phyloP scores from a whole-genome alignment of 768 basidiomycete genomes.

The Leccinum aurantiacum region DNA sequence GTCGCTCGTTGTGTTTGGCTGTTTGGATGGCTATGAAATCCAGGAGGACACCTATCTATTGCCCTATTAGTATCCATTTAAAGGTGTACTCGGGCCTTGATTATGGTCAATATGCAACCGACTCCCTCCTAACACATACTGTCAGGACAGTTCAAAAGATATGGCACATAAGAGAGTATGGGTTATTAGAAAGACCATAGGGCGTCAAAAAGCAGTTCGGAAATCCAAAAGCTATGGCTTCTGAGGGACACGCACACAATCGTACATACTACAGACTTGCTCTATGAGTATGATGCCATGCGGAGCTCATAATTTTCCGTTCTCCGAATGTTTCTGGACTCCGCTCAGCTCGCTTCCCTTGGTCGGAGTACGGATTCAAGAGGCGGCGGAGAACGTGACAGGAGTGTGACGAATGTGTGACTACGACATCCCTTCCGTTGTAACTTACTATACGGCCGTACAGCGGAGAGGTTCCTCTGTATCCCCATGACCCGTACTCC shows the following conservation, averaged over 20 bases:
- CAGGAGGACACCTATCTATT: not conserved
- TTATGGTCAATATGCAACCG: not conserved
- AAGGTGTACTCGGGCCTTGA: not conserved
- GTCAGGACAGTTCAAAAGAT: no score
- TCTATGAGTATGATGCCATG: not conserved
- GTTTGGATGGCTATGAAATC: not conserved
- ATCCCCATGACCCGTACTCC: constrained; percentile 19
- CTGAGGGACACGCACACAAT: no score
- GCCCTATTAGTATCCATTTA: not conserved
- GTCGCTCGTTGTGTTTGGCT: constrained; percentile 1
- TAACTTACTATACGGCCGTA: not conserved
- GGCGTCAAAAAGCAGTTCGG: no score
- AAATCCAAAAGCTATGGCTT: no score
- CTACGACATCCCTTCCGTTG: not conserved
- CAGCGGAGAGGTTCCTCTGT: not conserved
- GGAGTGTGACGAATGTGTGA: not conserved
- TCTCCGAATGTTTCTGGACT: no score
- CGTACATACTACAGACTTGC: not conserved
- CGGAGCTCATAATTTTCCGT: not conserved
- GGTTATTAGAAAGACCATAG: no score
- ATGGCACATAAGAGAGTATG: no score
- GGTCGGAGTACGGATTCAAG: not conserved
- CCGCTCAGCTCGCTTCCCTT: no score
- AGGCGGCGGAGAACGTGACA: not conserved
- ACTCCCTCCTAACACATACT: no score